Evolutionary conservation across 257 asterid species (phyloP).

Genomic region (Capsicum rhomboideum): DNA sequence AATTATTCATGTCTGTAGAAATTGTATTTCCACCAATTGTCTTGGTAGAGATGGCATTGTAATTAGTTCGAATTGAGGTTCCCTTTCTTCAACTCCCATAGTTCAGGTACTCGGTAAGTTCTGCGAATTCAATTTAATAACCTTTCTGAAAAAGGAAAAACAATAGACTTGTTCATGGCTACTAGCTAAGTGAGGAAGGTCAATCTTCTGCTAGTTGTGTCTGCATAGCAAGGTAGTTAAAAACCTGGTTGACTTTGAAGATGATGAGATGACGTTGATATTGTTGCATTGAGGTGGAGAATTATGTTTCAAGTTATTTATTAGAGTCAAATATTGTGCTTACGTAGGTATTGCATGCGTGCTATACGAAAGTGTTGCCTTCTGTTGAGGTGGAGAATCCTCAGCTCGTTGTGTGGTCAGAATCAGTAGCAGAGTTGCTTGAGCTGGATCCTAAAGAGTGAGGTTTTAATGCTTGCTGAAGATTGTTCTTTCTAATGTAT

Average conservation of each 20-base stretch:
- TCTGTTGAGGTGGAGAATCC: constrained; percentile 86
- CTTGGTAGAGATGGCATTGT: background rate
- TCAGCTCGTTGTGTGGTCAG: constrained; percentile 88
- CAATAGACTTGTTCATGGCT: background rate
- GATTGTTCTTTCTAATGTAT: constrained; percentile 5
- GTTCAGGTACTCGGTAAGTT: background rate
- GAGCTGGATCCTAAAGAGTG: constrained; percentile 87
- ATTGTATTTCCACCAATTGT: background rate
- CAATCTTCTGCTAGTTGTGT: background rate
- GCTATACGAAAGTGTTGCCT: constrained; percentile 79
- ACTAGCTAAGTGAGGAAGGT: background rate
- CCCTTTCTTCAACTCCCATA: background rate
- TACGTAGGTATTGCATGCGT: constrained; percentile 76
- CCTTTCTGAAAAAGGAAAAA: background rate
- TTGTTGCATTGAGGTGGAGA: background rate
- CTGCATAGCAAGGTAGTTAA: background rate
- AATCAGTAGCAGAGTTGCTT: constrained; percentile 70
- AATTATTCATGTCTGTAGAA: background rate
- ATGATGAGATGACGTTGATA: background rate
- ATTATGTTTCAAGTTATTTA: background rate
- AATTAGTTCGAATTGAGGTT: background rate
- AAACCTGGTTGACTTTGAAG: background rate
- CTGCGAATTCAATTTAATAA: background rate
- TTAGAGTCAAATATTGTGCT: background rate
- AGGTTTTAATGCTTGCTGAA: constrained; percentile 11